Evolutionary conservation across 139 green algal species (phyloP).

Genomic region (Auxenochlorella pyrenoidosa): DNA sequence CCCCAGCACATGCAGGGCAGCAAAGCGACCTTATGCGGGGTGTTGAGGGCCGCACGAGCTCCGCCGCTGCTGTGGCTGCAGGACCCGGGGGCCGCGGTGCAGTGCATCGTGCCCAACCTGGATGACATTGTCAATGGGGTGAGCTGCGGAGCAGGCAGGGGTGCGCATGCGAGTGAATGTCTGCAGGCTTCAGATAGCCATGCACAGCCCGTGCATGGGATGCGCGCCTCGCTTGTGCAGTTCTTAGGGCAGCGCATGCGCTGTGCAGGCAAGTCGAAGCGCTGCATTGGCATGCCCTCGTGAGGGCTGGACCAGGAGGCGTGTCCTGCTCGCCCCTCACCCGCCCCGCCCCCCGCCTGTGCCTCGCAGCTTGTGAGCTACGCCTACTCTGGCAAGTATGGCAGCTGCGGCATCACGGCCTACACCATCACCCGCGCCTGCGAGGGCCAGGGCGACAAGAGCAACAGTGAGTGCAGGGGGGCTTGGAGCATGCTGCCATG

Average conservation of each 20-base stretch:
- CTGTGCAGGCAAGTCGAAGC: not conserved
- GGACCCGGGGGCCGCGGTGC: not conserved
- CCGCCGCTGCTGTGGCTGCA: not conserved
- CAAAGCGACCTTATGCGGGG: no score
- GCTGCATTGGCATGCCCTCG: no score
- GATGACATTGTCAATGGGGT: constrained; percentile 1
- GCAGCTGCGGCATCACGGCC: not conserved
- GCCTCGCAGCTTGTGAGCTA: not conserved
- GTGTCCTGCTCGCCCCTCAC: not conserved
- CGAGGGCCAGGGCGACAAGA: not conserved
- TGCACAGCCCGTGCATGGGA: no score
- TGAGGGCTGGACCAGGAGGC: no score
- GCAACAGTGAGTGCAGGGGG: not conserved
- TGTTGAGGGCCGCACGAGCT: no score
- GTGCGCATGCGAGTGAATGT: no score
- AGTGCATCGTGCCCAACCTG: not conserved
- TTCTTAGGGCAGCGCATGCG: not conserved
- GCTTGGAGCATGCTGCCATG: not conserved
- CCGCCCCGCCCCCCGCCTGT: not conserved
- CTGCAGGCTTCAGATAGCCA: no score
- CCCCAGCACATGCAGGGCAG: no score
- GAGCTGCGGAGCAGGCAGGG: not conserved
- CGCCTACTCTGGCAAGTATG: not conserved
- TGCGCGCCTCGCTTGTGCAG: no score
- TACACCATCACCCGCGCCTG: constrained; percentile 9